Base-by-base conservation (phyloP, 768 basidiomycete species). In the Collybia nuda region DNA sequence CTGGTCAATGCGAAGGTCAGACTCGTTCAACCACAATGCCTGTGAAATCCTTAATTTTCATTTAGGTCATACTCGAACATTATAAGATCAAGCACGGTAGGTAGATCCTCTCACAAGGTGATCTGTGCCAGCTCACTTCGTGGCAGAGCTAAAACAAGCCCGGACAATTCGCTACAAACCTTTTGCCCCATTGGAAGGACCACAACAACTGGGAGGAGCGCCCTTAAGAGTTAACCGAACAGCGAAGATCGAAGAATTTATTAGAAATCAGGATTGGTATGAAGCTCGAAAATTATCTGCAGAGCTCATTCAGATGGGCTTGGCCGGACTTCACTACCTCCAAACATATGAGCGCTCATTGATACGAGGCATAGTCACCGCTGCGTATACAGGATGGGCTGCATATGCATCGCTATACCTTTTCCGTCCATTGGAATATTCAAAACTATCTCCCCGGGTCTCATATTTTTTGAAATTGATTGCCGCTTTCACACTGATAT, bases 321-420 rank as follows among this genome's bases (percentile, higher is more conserved):
- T 91, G 4, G 67, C 71, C 32, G 90, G 90, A 0, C 67, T 91
- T 26, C 81, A 84, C 24, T 93, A 93, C 60, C 77, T 93, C 4
- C 87, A 93, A 65, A 92, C 88, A 62, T 93, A 93, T 63, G 90
- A 94, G 61, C 82, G 88, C 15, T 70, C 80, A 24, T 67, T 93
- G 40, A 85, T 94, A 23, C 80, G 84, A 14, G 68, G 61, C 2
- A 82, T 93, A 54, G 90, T 92, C 44, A 78, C 77, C 1, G 61
- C 76, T 6, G 90, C 88, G 1, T 93, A 94, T 64, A 62, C 77
- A 2, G 90, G 90, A 46, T 94, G 91, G 89, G 81, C 81, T 17
- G 82, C 81, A 1, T 92, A 82, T 63, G 72, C 81, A 5, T 80
- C 83, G 0, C 63, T 82, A 5, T 83, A 74, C 38, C 73, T 90